phyloP scores from a whole-genome alignment of 345 rosid species.

The Orychophragmus violaceus region DNA sequence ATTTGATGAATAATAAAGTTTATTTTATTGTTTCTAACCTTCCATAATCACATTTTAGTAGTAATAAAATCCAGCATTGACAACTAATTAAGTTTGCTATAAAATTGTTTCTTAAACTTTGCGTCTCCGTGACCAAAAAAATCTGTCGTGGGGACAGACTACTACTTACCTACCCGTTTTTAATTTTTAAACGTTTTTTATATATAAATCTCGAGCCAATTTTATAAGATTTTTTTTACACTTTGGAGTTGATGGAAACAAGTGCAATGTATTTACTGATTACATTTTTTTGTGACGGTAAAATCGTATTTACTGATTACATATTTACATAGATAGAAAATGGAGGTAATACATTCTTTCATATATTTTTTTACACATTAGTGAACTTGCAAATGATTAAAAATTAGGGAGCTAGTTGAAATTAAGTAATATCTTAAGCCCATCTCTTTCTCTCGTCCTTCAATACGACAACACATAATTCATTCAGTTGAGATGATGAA shows the following conservation, averaged over 20 bases:
- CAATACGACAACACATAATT: neutral
- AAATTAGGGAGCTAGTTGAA: neutral
- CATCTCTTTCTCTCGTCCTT: neutral
- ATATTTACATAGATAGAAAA: neutral
- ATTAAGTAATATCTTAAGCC: neutral
- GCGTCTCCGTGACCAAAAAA: neutral
- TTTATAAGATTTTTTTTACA: neutral
- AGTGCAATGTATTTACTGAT: constrained; percentile 5
- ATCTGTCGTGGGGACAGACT: neutral
- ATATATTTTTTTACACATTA: neutral
- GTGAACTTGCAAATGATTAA: neutral
- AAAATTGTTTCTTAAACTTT: neutral
- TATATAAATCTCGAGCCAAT: neutral
- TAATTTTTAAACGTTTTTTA: neutral
- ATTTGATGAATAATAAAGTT: neutral
- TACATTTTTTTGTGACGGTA: no score
- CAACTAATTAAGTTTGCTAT: neutral
- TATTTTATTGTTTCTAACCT: neutral
- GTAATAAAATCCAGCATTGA: neutral
- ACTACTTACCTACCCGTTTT: neutral
- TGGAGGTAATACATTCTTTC: neutral
- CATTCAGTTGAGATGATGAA: constrained; percentile 1
- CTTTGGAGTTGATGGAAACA: neutral
- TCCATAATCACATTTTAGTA: neutral
- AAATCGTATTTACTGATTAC: no score